Evolutionary conservation across 225 moss, liverwort and hornwort genomes (phyloP).

Genomic region (Sphagnum tenellum): DNA sequence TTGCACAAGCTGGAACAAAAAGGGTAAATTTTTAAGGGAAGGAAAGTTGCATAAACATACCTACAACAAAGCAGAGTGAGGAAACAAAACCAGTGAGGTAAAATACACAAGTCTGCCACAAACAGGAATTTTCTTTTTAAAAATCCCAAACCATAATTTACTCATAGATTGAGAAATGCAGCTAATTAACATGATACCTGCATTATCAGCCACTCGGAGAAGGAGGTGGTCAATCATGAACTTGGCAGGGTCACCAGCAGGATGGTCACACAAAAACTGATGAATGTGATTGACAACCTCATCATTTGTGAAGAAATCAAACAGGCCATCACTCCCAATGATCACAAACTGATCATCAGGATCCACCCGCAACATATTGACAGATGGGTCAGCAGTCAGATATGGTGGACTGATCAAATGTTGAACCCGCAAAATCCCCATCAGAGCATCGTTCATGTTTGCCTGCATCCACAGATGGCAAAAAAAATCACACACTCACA

Average conservation of each 20-base stretch:
- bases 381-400: conserved; percentile 41
- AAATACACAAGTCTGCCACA: too few species aligned
- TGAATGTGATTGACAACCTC: conserved; percentile 59
- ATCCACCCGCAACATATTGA: conserved; percentile 45
- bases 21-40: too few species aligned
- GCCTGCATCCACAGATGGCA: conserved; percentile 25
- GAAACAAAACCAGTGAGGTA: too few species aligned
- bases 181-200: conserved; percentile 24
- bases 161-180: too few species aligned
- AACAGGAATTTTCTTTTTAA: too few species aligned
- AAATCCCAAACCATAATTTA: too few species aligned
- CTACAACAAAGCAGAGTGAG: too few species aligned
- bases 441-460: conserved; percentile 68
- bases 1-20: too few species aligned
- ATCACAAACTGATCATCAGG: conserved; percentile 67
- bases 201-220: conserved; percentile 55
- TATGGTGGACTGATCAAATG: conserved; percentile 81
- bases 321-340: conserved; percentile 80
- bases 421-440: conserved; percentile 75
- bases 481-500: too few species aligned
- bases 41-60: too few species aligned
- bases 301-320: conserved; percentile 77
- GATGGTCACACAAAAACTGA: conserved; percentile 32
- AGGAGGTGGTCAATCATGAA: conserved; percentile 87
- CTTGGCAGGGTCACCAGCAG: conserved; percentile 65